Evolutionary conservation across 441 rosid species (phyloP), one percentile per base, ranked within the genome.

Genomic region (Adansonia gregorii): DNA sequence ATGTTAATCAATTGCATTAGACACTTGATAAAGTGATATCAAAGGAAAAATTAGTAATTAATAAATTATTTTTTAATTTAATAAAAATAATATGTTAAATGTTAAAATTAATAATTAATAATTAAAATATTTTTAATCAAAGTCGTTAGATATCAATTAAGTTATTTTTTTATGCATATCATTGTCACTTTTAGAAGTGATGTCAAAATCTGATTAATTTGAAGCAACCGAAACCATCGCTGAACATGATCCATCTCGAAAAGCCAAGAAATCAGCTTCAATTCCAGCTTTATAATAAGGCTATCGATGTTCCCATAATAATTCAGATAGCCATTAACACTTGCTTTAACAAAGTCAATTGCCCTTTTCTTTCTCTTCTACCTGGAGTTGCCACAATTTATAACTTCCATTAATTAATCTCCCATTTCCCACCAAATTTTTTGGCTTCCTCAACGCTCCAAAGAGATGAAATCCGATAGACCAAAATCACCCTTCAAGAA

Each of bases 381-480:
- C 74, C 54, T 76, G 22, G 56, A 67, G 73, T 73, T 56, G 74
- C 39, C 58, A 22, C 41, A 41, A 22, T 76, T 12, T 54, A 19
- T 20, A 55, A 43, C 9, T 24, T 8, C 31, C 73, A 76, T 76
- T 67, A 43, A 54, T 76, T 55, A 9, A 67, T 15, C 41, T 35
- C 24, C 67, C 49, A 80, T 79, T 87, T 81, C 86, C 82, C 89
- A 87, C 89, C 87, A 80, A 83, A 80, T 83, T 78, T 27, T 14
- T 54, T 70, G 76, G 83, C 84, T 70, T 78, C 76, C 85, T 80
- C 86, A 79, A 81, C 78, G 54, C 82, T 63, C 75, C 66, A 75
- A 77, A 17, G 14, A 54, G 4, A 54, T 4, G 3, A 54, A 63
- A 73, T 24, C 24, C 56, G 3, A 31, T 1, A 49, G 6, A 51